phyloP scores from a whole-genome alignment of 2,329 filamentous ascomycete species.

The Fusarium temperatum region DNA sequence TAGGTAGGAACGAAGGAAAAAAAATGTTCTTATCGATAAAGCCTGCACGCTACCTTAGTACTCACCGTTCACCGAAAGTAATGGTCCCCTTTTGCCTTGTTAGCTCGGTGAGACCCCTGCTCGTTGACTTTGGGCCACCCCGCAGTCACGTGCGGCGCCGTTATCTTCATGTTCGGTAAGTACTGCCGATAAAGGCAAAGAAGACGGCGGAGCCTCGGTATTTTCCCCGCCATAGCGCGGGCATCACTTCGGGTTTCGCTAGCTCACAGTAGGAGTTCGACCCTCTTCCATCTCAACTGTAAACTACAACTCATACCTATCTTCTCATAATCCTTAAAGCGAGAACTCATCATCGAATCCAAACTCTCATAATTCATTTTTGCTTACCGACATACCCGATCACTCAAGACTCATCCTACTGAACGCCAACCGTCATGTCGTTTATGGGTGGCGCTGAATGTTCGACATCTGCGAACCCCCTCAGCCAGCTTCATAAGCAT shows the following conservation, averaged over 20 bases:
- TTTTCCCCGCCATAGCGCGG: conserved; percentile 40
- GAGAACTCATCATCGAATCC: background rate
- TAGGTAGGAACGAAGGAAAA: conserved; percentile 36
- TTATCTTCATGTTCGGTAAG: conserved; percentile 16
- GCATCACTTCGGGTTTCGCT: conserved; percentile 21
- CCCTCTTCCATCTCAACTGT: conserved; percentile 29
- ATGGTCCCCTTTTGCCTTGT: background rate
- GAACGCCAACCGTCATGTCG: conserved; percentile 71
- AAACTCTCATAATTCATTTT: background rate
- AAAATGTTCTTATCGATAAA: conserved; percentile 50
- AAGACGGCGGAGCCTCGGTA: conserved; percentile 42
- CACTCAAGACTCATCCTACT: conserved; percentile 2
- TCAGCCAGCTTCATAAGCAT: conserved; percentile 97
- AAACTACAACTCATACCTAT: conserved; percentile 13
- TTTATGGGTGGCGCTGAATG: conserved; percentile 97
- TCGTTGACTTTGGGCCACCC: conserved; percentile 24
- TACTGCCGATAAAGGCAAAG: conserved; percentile 16
- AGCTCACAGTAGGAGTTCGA: conserved; percentile 13
- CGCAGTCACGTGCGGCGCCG: conserved; percentile 48
- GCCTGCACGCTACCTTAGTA: background rate
- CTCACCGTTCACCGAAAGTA: conserved; percentile 22
- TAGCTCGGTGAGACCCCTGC: conserved; percentile 12
- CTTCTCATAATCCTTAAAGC: background rate
- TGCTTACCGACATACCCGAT: conserved; percentile 6
- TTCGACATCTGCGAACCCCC: conserved; percentile 93